A percentile compares a stretch with the other conserved stretches of the same genome.
These are phyloP conservation scores for Huntiella bhutanensis DNA, from an alignment of 2,329 filamentous ascomycete genomes.

Conservation along the genomic window DNA sequence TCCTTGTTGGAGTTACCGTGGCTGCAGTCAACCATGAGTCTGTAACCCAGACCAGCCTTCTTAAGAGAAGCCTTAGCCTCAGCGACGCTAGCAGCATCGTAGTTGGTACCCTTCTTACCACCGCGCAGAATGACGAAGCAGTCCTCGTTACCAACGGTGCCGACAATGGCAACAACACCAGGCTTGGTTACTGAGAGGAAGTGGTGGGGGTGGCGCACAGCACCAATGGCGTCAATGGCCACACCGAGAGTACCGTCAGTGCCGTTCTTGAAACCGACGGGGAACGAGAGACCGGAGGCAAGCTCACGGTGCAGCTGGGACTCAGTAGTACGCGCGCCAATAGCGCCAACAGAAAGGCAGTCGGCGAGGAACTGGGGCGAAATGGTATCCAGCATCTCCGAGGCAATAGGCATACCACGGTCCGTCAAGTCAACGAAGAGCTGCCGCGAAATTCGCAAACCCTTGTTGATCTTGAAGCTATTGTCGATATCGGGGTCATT, in stretches of 20 bases:
- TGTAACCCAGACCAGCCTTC: slow-evolving; percentile 52
- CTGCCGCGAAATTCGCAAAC: slow-evolving; percentile 66
- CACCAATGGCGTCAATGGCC: slow-evolving; percentile 87
- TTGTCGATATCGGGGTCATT: slow-evolving; percentile 98
- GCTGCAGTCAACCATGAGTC: slow-evolving; percentile 95
- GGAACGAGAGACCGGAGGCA: slow-evolving; percentile 85
- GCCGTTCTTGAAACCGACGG: slow-evolving; percentile 98
- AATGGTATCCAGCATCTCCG: slow-evolving; percentile 96
- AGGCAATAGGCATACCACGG: slow-evolving; percentile 88
- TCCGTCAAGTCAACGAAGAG: slow-evolving; percentile 83
- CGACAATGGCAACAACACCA: slow-evolving; percentile 83
- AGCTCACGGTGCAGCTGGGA: slow-evolving; percentile 89
- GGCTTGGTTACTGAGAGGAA: slow-evolving; percentile 97
- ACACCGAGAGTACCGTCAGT: slow-evolving; percentile 82
- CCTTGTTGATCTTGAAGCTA: slow-evolving; percentile 98
- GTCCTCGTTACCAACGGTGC: slow-evolving; percentile 86
- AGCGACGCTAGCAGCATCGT: slow-evolving; percentile 65
- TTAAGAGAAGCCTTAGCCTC: slow-evolving; percentile 63
- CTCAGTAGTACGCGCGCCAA: slow-evolving; percentile 93
- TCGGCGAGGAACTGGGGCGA: slow-evolving; percentile 94
- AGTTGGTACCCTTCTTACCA: slow-evolving; percentile 87
- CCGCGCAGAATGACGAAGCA: slow-evolving; percentile 93
- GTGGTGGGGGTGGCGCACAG: slow-evolving; percentile 80
- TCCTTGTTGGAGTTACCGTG: slow-evolving; percentile 94
- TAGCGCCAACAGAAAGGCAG: slow-evolving; percentile 73